These are phyloP conservation scores for Graphilbum sp. DNA, from an alignment of 2,329 filamentous ascomycete species.

Conservation along the genomic window DNA sequence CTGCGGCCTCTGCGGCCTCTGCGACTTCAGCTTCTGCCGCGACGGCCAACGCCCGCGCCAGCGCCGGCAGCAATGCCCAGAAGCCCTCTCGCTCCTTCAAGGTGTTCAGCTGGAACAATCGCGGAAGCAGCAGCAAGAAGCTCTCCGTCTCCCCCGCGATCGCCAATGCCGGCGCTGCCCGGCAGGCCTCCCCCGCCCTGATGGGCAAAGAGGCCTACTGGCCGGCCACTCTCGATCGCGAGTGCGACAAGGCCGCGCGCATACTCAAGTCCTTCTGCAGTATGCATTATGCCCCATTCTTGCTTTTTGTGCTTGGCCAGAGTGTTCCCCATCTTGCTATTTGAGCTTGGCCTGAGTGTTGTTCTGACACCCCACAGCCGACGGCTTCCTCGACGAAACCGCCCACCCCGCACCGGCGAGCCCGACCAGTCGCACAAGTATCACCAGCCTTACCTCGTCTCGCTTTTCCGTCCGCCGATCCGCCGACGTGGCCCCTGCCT, in stretches of 20 bases:
- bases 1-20: constrained; percentile 1
- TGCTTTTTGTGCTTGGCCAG: neutral
- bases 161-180: constrained; percentile 5
- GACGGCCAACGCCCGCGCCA: no score
- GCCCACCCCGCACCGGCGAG: constrained; percentile 16
- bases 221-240: constrained; percentile 58
- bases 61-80: constrained; percentile 1
- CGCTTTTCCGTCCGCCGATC: constrained; percentile 5
- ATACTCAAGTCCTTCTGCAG: constrained; percentile 63
- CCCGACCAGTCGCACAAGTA: constrained; percentile 10
- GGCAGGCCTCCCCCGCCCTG: constrained; percentile 36
- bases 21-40: neutral
- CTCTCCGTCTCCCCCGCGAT: constrained; percentile 8
- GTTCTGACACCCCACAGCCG: constrained; percentile 21
- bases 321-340: neutral
- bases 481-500: constrained; percentile 3
- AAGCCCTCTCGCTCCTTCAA: constrained; percentile 9
- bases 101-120: constrained; percentile 17
- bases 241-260: constrained; percentile 63
- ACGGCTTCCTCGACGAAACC: constrained; percentile 36
- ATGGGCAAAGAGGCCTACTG: constrained; percentile 59
- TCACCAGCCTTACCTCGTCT: constrained; percentile 6
- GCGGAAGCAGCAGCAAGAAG: constrained; percentile 2
- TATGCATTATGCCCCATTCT: constrained; percentile 71
- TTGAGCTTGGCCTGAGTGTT: no score